Base-by-base conservation (phyloP, 306 rosid species). In the Luffa aegyptiaca region DNA sequence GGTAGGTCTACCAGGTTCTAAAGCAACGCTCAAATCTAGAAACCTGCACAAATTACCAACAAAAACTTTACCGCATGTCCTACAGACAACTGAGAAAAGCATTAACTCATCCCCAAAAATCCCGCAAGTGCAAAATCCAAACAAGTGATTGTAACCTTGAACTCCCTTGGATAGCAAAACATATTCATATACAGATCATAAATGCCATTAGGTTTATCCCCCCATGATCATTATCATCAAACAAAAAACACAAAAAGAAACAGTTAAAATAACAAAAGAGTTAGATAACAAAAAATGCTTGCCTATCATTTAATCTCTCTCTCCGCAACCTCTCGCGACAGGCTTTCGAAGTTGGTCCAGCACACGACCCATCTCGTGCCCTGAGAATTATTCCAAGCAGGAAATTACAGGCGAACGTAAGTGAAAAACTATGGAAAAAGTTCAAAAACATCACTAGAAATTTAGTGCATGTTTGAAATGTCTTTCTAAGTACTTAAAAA, bases 271-370 rank as follows among this genome's bases (percentile, higher is more conserved):
- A 8, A 5, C 33, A 36, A 41, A 73, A 17, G 36, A 16, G 79
- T 55, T 18, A 37, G 51, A 57, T 46, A 5, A 46, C 35, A 10
- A 11, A 41, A 39, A 8, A 81, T 53, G 64, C 92, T 66, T 88
- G 81, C 99, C 92, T 91, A 89, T 95, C 97, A 87, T 95, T 93
- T 87, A 95, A 85, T 83, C 75, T 90, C 82, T 86, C 97, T 86
- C 97, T 88, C 76, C 99, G 88, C 92, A 90, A 79, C 82, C 84
- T 93, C 92, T 93, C 99, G 5, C 96, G 97, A 86, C 92, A 88
- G 58, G 97, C 97, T 86, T 95, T 93, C n/a, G 91, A 83, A 44
- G 88, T 86, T 5, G 90, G 84, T 82, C 86, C 85, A 80, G 85
- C 16, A 79, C 86, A 87, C 48, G 93, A 84, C 62, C 79, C 88